These are phyloP conservation scores for Staphylotrichum longicolle DNA, from an alignment of 495 filamentous ascomycete species.

Conservation along the genomic window DNA sequence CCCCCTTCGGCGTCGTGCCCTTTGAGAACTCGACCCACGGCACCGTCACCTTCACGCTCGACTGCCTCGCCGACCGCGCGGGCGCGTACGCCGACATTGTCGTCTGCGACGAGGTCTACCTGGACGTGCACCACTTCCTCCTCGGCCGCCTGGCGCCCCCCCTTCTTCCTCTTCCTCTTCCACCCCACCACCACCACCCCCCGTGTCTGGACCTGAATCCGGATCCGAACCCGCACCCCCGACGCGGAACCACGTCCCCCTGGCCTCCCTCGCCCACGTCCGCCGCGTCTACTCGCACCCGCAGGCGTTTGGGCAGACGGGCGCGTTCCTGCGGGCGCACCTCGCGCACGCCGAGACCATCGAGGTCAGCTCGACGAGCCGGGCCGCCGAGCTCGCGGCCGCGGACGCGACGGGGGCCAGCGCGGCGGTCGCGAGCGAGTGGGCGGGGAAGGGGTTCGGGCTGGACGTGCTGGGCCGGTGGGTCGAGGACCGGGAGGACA, in stretches of 20 bases:
- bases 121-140: slow-evolving; percentile 83
- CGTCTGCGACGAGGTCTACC: slow-evolving; percentile 77
- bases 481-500: slow-evolving; percentile 81
- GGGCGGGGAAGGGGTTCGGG: slow-evolving; percentile 65
- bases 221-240: background rate
- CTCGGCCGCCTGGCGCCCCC: slow-evolving; percentile 43
- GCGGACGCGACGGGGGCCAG: slow-evolving; percentile 55
- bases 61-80: slow-evolving; percentile 75
- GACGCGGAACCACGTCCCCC: slow-evolving; percentile 30
- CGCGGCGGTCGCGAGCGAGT: slow-evolving; percentile 73
- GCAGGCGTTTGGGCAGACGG: slow-evolving; percentile 92
- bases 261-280: slow-evolving; percentile 47
- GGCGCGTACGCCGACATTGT: slow-evolving; percentile 58
- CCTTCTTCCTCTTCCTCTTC: background rate
- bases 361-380: slow-evolving; percentile 83
- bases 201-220: background rate
- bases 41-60: slow-evolving; percentile 81
- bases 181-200: background rate
- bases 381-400: slow-evolving; percentile 72
- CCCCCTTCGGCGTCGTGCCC: slow-evolving; percentile 77
- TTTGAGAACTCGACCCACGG: slow-evolving; percentile 97
- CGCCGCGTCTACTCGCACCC: slow-evolving; percentile 79
- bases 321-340: slow-evolving; percentile 62
- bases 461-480: slow-evolving; percentile 66
- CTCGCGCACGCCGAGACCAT: slow-evolving; percentile 71